phyloP scores from a whole-genome alignment of 2,329 filamentous ascomycete species.

The Fusarium newnesense region DNA sequence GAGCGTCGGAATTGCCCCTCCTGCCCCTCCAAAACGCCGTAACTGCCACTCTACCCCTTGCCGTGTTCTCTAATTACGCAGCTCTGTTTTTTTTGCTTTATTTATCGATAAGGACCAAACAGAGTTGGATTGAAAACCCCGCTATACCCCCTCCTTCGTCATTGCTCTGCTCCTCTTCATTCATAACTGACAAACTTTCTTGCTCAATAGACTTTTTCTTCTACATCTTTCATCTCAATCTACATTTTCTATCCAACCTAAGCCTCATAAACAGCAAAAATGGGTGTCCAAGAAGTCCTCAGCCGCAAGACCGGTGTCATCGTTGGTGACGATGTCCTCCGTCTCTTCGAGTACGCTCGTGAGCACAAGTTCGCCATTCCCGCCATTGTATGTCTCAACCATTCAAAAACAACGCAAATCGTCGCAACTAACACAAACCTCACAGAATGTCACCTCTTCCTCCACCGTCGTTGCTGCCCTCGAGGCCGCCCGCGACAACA shows the following conservation, averaged over 20 bases:
- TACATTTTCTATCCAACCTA: constrained; percentile 26
- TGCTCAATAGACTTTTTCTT: constrained; percentile 38
- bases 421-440: background rate
- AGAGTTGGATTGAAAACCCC: constrained; percentile 42
- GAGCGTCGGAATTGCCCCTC: constrained; percentile 28
- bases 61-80: constrained; percentile 9
- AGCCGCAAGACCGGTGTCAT: constrained; percentile 65
- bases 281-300: constrained; percentile 56
- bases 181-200: constrained; percentile 39
- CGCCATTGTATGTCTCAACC: constrained; percentile 65
- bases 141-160: constrained; percentile 36
- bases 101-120: constrained; percentile 42
- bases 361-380: constrained; percentile 90
- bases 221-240: constrained; percentile 32
- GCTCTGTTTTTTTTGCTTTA: constrained; percentile 13
- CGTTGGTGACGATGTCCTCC: constrained; percentile 64
- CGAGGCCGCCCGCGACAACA: constrained; percentile 93
- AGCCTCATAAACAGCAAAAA: constrained; percentile 45
- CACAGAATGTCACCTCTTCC: constrained; percentile 88
- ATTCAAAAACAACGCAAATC: background rate
- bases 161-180: constrained; percentile 34
- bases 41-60: constrained; percentile 28
- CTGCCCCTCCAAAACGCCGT: constrained; percentile 28
- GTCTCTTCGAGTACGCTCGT: constrained; percentile 89
- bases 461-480: constrained; percentile 82